Evolutionary conservation across 306 rosid genomes (phyloP), one percentile per base, ranked within the genome.

Genomic region (Rosa lucieae): DNA sequence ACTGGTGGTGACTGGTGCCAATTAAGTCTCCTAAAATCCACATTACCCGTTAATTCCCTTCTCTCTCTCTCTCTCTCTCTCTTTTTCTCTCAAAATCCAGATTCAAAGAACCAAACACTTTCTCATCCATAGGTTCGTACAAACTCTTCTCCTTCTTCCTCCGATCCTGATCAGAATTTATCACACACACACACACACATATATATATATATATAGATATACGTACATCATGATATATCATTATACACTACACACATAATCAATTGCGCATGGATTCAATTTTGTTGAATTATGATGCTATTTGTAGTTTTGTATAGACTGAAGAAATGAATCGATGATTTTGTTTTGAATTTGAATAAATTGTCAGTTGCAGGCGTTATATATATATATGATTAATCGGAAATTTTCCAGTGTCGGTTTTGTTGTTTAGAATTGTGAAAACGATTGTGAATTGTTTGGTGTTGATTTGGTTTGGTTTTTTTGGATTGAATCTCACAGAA

Each of bases 401-500:
- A 58, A 29, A 5, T 29, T 32, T 52, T 15, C 6, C 8, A 5
- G 49, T 29, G 5, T 17, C 8, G 17, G 5, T 48, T 6, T 26
- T 0, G 40, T 29, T 26, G 5, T 32, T 51, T 5, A 15, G 8
- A 39, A 17, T 78, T 20, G 26, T 12, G 20, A 23, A 2, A 10
- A 55, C 72, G 15, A 5, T 20, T 68, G 10, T 32, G 10, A 15
- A 48, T 66, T 18, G 13, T 23, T 5, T 70, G 37, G 26, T 67
- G 44, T 55, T 47, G 56, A 13, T 43, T 44, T 40, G 7, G 21
- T 35, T 59, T 10, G 21, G 26, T 59, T 71, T 75, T 32, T 32
- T 32, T 32, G 42, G 70, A n/a, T 40, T 53, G 13, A 20, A 39
- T 18, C 37, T 32, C 15, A 7, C 89, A 92, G 93, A 85, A 81